These are phyloP conservation scores for Plasmodium vinckei DNA, from an alignment of 169 alveolate species.

Conservation along the genomic window DNA sequence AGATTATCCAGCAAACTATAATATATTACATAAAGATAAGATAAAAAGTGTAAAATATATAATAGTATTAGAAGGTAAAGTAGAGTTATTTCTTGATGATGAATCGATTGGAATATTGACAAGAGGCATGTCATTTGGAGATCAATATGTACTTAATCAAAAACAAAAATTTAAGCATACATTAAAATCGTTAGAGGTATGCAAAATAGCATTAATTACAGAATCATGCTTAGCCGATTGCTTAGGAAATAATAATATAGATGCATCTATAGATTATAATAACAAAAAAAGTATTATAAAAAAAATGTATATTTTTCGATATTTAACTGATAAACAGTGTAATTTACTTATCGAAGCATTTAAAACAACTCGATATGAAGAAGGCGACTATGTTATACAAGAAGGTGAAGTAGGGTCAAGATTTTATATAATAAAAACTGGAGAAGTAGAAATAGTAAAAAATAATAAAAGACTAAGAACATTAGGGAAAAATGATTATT, in stretches of 20 bases:
- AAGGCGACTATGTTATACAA: constrained; percentile 90
- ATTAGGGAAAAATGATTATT: constrained; percentile 93
- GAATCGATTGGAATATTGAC: constrained; percentile 83
- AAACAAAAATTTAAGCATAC: constrained; percentile 88
- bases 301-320: constrained; percentile 89
- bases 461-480: constrained; percentile 88
- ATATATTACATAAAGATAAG: constrained; percentile 82
- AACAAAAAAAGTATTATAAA: constrained; percentile 85
- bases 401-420: constrained; percentile 95
- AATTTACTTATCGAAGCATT: constrained; percentile 89
- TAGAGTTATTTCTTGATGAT: constrained; percentile 80
- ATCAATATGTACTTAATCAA: constrained; percentile 91
- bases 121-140: constrained; percentile 96
- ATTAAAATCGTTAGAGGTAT: constrained; percentile 82
- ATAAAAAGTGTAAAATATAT: constrained; percentile 87
- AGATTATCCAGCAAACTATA: constrained; percentile 81
- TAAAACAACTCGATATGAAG: constrained; percentile 85
- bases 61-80: constrained; percentile 91
- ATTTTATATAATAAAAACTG: constrained; percentile 93
- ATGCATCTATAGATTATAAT: constrained; percentile 88
- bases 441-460: constrained; percentile 92
- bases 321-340: constrained; percentile 87
- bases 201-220: constrained; percentile 88
- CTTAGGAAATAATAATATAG: constrained; percentile 87
- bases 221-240: constrained; percentile 85